These are phyloP conservation scores for Diaporthe ampelina DNA, from an alignment of 2,329 filamentous ascomycete species.

Conservation along the genomic window DNA sequence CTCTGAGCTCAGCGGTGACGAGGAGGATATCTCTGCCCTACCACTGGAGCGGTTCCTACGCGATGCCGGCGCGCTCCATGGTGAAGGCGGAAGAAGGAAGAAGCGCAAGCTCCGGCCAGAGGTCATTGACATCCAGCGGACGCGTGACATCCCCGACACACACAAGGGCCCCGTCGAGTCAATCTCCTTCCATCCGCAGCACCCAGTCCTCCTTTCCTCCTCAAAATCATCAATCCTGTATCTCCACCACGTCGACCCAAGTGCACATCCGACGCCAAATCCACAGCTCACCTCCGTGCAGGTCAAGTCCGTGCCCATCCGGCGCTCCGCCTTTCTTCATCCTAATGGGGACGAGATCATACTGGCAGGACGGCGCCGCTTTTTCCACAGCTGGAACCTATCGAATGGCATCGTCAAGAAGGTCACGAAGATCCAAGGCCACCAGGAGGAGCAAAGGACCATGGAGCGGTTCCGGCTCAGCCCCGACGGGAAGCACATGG, in stretches of 20 bases:
- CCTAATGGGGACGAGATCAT: slow-evolving; percentile 84
- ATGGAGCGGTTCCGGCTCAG: slow-evolving; percentile 94
- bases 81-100: slow-evolving; percentile 62
- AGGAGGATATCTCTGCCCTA: slow-evolving; percentile 75
- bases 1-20: slow-evolving; percentile 53
- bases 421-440: slow-evolving; percentile 80
- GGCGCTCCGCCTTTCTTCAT: slow-evolving; percentile 84
- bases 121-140: slow-evolving; percentile 89
- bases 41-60: slow-evolving; percentile 87
- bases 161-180: slow-evolving; percentile 86
- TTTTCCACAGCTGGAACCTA: slow-evolving; percentile 96
- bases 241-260: slow-evolving; percentile 88
- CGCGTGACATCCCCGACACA: slow-evolving; percentile 84
- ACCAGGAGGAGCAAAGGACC: slow-evolving; percentile 84
- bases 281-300: slow-evolving; percentile 92
- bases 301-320: slow-evolving; percentile 85
- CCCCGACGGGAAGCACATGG: slow-evolving; percentile 89
- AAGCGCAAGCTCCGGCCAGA: slow-evolving; percentile 85
- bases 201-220: slow-evolving; percentile 90
- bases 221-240: slow-evolving; percentile 88
- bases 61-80: slow-evolving; percentile 77
- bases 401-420: slow-evolving; percentile 86
- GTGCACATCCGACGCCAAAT: slow-evolving; percentile 82
- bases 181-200: slow-evolving; percentile 89
- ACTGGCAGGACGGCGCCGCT: slow-evolving; percentile 87